phyloP scores from a whole-genome alignment of 2,329 filamentous ascomycete species.

The Coniochaeta hoffmannii region DNA sequence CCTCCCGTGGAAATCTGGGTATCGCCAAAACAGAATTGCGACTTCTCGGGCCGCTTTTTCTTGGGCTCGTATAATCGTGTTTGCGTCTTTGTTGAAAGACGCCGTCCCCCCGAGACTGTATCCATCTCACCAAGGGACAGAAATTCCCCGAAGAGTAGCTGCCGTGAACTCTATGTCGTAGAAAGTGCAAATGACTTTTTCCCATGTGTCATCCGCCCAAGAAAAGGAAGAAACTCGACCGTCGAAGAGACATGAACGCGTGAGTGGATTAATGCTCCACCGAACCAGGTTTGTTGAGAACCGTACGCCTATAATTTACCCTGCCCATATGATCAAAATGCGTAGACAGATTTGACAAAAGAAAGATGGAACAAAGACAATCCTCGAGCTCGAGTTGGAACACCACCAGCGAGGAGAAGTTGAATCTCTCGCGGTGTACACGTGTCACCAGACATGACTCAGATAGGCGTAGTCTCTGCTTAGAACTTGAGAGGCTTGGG shows the following conservation, averaged over 20 bases:
- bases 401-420: slow-evolving; percentile 19
- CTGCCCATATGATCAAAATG: slow-evolving; percentile 11
- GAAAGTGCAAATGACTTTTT: slow-evolving; percentile 3
- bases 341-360: slow-evolving; percentile 9
- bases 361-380: slow-evolving; percentile 9
- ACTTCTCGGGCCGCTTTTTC: slow-evolving; percentile 16
- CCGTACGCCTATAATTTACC: slow-evolving; percentile 25
- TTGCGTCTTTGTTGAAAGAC: slow-evolving; percentile 29
- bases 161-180: slow-evolving; percentile 8
- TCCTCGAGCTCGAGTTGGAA: slow-evolving; percentile 1
- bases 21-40: slow-evolving; percentile 16
- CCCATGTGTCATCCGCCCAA: background rate
- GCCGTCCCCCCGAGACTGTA: slow-evolving; percentile 9
- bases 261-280: slow-evolving; percentile 13
- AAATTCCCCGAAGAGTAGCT: slow-evolving; percentile 1
- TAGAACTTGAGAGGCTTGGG: slow-evolving; percentile 92
- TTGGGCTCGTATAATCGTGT: slow-evolving; percentile 14
- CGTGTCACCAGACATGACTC: slow-evolving; percentile 5
- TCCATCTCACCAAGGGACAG: background rate
- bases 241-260: background rate
- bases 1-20: slow-evolving; percentile 23
- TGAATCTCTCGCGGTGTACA: slow-evolving; percentile 21
- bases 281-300: slow-evolving; percentile 27
- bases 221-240: background rate
- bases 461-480: slow-evolving; percentile 22